Conservation (phyloP, 2,329 filamentous ascomycete genomes). For the Xylariales sp. region DNA sequence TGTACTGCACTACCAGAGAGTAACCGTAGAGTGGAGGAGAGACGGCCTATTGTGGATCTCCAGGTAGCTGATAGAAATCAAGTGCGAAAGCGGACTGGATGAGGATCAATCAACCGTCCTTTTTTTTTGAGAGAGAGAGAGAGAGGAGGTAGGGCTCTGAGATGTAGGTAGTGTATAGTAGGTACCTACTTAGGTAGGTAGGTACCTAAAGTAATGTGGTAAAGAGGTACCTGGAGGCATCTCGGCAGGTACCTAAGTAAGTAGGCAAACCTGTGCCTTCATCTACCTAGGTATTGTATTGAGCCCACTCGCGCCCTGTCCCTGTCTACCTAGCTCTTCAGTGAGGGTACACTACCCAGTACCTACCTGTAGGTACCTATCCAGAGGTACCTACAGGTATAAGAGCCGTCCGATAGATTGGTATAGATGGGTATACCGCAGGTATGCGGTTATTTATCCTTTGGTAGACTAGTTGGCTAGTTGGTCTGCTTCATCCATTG, state of each 20-base stretch:
- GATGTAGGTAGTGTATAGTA: not conserved
- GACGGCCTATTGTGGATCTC: constrained; percentile 3
- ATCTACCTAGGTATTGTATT: not conserved
- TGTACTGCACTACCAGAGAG: not conserved
- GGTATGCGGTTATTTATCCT: too few relatives aligned
- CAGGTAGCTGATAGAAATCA: not conserved
- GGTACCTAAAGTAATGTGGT: not conserved
- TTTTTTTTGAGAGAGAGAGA: too few relatives aligned
- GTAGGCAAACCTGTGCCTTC: constrained; percentile 1
- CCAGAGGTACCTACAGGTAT: too few relatives aligned
- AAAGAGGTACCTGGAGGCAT: not conserved
- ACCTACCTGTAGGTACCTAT: too few relatives aligned
- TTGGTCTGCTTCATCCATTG: constrained; percentile 1
- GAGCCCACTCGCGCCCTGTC: not conserved
- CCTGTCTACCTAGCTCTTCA: not conserved
- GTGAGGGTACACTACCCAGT: too few relatives aligned
- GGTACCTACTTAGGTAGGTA: not conserved
- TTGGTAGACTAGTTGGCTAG: not conserved
- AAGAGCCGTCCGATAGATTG: not conserved
- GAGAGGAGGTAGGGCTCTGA: too few relatives aligned
- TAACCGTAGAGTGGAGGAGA: not conserved
- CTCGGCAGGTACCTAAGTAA: not conserved
- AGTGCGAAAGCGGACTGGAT: not conserved
- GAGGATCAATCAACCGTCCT: not conserved
- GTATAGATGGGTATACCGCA: not conserved